Evolutionary conservation across 1,139 yeast species (phyloP), one percentile per base, ranked within the genome.

Genomic region (Diutina ranongensis): DNA sequence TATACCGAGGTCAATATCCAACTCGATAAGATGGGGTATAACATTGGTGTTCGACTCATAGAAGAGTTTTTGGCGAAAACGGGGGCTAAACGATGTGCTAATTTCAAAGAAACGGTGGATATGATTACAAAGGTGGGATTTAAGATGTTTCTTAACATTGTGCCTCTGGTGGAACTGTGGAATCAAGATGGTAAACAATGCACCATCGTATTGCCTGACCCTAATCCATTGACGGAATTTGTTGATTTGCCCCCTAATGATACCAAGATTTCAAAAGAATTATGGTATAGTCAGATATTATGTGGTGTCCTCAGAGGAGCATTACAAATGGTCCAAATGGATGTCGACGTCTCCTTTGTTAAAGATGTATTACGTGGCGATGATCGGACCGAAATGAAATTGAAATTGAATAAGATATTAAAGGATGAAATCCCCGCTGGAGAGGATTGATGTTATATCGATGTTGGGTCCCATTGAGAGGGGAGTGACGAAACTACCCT

Each of bases 351-450:
- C 3, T 70, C 67, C 54, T 92, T 89, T 60, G 76, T 86, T 3
- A 78, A 81, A 54, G 99, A 92, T 59, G 78, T 74, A 1, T 67
- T 92, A 48, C 76, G 89, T 50, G 98, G 97, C 0, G 94, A 88
- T 54, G 81, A 81, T 19, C 68, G 67, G 38, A 89, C 97, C 0
- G 97, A 89, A 57, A 64, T 92, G 49, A 72, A 82, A 51, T 76
- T 94, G 50, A 80, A 79, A 56, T 68, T 92, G 55, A 68, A 81
- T 46, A 80, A 74, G 56, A 75, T 87, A 4, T 67, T 92, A 54
- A 88, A 85, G 60, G 98, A 92, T 58, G 98, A 92, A 64, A 83
- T 92, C 42, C 98, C 98, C 8, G 95, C 95, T 7, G 97, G 97
- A 19, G 97, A 92, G 61, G 97, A 89, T 55, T 88, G 65, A 25